Evolutionary conservation across 257 asterid genomes (phyloP), one percentile per base, ranked within the genome.

Genomic region (Euphrasia confusa): DNA sequence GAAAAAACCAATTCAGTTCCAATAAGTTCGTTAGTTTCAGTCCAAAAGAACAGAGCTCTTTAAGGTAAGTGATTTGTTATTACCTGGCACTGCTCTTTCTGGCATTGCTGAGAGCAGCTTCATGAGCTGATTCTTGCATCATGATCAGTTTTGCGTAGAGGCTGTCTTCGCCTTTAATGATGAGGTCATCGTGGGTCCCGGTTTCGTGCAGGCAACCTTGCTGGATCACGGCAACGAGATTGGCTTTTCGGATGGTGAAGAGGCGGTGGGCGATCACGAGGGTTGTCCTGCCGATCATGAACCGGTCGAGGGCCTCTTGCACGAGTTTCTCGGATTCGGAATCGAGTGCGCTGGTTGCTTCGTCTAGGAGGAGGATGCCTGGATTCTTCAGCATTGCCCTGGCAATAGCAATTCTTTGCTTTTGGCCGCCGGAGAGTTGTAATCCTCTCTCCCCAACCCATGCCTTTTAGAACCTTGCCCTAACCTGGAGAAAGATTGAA

Each of bases 41-140:
- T 21, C 24, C 24, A 21, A 21, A 21, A 0, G 24, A 21, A 21
- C 1, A 21, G 24, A 21, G 1, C 24, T 21, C n/a, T n/a, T 1
- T 35, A 7, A 35, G 8, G 10, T 7, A 35, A 35, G 40, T 35
- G 40, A 5, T 3, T 45, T 45, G 15, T 49, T 11, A 82, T 28
- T 53, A 71, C 95, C 97, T 89, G 17, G 97, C 97, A 56, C 97
- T 90, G 47, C 95, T 90, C 78, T 82, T 84, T 73, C 97, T 80
- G 30, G 95, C 86, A 69, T 72, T 89, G 72, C 52, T 84, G 53
- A 81, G 65, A n/a, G 94, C 86, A 2, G 89, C 83, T 80, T 87
- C 97, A 68, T 87, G 95, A 57, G 95, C 95, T 0, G 94, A 85
- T 81, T 90, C 97, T 74, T 90, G 97, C 94, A 90, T 81, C 74